Conservation (phyloP, 1,284 basidiomycete genomes). For the Farysia itapuensis region DNA sequence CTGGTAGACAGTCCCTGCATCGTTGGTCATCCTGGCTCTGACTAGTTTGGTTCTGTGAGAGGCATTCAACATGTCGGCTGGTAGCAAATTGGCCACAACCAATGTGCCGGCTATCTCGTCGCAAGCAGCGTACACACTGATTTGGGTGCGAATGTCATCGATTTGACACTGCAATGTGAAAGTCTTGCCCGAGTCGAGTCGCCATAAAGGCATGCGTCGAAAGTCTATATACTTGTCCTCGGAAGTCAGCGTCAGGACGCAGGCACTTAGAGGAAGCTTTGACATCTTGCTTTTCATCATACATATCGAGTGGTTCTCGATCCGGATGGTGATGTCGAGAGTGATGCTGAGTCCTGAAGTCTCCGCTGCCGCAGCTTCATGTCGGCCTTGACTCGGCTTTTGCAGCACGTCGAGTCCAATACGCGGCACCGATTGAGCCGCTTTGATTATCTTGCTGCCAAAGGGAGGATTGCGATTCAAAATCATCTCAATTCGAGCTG, state of each 20-base stretch:
- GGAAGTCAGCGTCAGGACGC: slow-evolving; percentile 21
- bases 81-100: slow-evolving; percentile 25
- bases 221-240: slow-evolving; percentile 34
- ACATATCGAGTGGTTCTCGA: slow-evolving; percentile 23
- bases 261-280: slow-evolving; percentile 22
- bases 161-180: slow-evolving; percentile 45
- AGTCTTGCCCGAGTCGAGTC: slow-evolving; percentile 20
- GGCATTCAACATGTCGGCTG: slow-evolving; percentile 17
- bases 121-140: slow-evolving; percentile 37
- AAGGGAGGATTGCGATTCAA: slow-evolving; percentile 46
- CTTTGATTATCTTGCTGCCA: slow-evolving; percentile 26
- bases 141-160: slow-evolving; percentile 44
- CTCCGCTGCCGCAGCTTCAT: neutral
- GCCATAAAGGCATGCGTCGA: slow-evolving; percentile 36
- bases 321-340: slow-evolving; percentile 14
- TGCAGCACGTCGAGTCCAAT: slow-evolving; percentile 30
- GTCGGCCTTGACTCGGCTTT: neutral
- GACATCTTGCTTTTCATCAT: slow-evolving; percentile 31
- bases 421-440: slow-evolving; percentile 29
- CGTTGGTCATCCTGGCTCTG: slow-evolving; percentile 5
- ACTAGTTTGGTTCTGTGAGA: slow-evolving; percentile 13
- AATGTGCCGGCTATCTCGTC: slow-evolving; percentile 32
- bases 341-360: slow-evolving; percentile 5
- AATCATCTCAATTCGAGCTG: slow-evolving; percentile 41
- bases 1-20: neutral